These are phyloP conservation scores for Vaucheria bursata DNA, from an alignment of 352 stramenopile genomes.

Conservation along the genomic window DNA sequence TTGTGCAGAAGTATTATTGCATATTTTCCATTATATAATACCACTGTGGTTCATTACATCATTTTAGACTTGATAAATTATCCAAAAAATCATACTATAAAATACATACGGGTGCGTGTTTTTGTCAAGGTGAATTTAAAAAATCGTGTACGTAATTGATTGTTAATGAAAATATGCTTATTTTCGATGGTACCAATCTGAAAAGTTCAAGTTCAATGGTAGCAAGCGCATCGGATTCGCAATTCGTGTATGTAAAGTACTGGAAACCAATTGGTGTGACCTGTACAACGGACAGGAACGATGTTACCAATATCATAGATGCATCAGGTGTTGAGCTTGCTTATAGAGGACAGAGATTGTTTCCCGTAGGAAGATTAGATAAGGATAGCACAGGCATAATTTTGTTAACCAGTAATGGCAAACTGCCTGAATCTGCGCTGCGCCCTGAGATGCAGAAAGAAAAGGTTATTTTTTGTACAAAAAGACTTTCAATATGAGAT, in stretches of 20 bases:
- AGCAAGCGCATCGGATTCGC: background rate
- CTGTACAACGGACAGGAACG: slow-evolving; percentile 56
- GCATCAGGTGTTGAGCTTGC: background rate
- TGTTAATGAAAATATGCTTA: no score
- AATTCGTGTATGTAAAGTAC: slow-evolving; percentile 59
- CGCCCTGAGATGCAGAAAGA: background rate
- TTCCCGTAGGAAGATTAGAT: slow-evolving; percentile 62
- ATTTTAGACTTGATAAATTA: no score
- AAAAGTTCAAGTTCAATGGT: background rate
- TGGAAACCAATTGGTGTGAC: slow-evolving; percentile 55
- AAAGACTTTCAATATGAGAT: slow-evolving; percentile 6
- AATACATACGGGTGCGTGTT: no score
- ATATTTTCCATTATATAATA: no score
- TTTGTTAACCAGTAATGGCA: slow-evolving; percentile 59
- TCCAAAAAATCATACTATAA: no score
- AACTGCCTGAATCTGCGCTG: slow-evolving; percentile 56
- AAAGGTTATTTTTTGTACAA: no score
- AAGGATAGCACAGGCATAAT: slow-evolving; percentile 60
- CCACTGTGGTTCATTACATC: no score
- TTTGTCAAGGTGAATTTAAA: no score
- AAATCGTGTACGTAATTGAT: no score
- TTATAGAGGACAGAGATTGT: slow-evolving; percentile 52
- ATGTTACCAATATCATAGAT: background rate
- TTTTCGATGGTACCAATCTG: no score
- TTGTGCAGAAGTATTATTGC: no score